Evolutionary conservation across 805 yeast genomes (phyloP), one percentile per base, ranked within the genome.

Genomic region (Diddensiella caesifluorescens): DNA sequence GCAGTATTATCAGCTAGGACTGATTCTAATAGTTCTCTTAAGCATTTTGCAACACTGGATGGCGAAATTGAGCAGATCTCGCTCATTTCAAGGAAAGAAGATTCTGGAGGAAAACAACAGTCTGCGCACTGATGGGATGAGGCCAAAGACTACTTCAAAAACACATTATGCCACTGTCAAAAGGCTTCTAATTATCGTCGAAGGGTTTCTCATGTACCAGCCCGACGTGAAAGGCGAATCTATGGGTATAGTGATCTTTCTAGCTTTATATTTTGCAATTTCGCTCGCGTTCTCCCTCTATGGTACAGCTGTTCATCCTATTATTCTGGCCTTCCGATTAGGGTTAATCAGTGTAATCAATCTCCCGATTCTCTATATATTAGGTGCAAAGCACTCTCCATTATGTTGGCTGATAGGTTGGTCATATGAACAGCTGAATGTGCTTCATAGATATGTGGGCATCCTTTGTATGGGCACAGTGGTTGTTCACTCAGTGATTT

Each of bases 341-440:
- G 57, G 57, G 4, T 34, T 49, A 19, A 29, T 53, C 20, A 35
- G 51, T 2, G 43, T 44, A 18, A 37, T 47, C 32, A 53, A 53
- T 37, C 27, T 49, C 22, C 52, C 54, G 4, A 3, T 53, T n/a
- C 31, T 53, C 3, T 53, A 53, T 37, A 48, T 53, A 15, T 41
- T 53, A 6, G 57, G 57, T 1, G 52, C 53, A 3, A 53, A 53
- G 39, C 54, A 49, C 35, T 37, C 49, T 3, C 57, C 57, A 1
- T 26, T 53, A 4, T 39, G 47, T 5, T 41, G 29, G 22, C 37
- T 53, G 13, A 67, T 73, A 0, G 75, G 74, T 1, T 61, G 69
- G 44, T 60, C 69, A 19, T 70, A 70, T 49, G 74, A 70, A 47
- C 69, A 68, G 47, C 54, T 70, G 42, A 70, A 69, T 45, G 60